Evolutionary conservation across 768 basidiomycete species (phyloP), one percentile per base, ranked within the genome.

Genomic region (Serpula lacrymans): DNA sequence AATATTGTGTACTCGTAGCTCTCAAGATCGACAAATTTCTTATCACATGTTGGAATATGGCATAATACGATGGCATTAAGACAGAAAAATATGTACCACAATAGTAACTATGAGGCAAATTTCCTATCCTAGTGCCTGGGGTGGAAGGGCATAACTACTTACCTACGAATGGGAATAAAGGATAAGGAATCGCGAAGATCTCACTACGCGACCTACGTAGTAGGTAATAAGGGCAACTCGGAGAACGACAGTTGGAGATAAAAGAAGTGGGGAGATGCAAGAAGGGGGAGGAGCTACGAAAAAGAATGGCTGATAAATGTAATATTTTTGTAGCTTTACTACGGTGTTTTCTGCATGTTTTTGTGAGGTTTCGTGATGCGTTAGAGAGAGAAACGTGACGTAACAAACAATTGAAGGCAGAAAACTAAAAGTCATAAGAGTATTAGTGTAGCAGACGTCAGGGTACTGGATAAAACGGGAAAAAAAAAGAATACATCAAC

Each of bases 281-380:
- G 43, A 43, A 24, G 42, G 39, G 33, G 22, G 31, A 37, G 34
- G 24, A 41, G 62, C 62, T 63, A 66, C 62, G 62, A 65, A 60
- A 59, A 57, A 51, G 50, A 29, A 31, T 62, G 55, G 61, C 62
- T 62, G 67, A 48, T 45, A 59, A 48, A 48, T 54, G 48, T 55
- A 58, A 62, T 75, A 62, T 79, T 78, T 78, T 78, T 77, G 66
- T 67, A 51, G 49, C 56, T 65, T 60, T 66, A 61, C 41, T 42
- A 43, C 37, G 23, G 27, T 16, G 40, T 63, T 62, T 60, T 62
- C 44, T 63, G 48, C 44, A 39, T 71, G 62, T 59, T 65, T 64
- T 70, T 60, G 52, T 58, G 58, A 55, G 50, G 34, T 62, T 60
- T 64, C 53, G 43, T 51, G 54, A 56, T 50, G 55, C 42, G 48